A percentile compares a stretch with the other conserved stretches of the same genome.
Evolutionary conservation across 2,329 filamentous ascomycete genomes (phyloP).

Genomic region (Colletotrichum tabaci): DNA sequence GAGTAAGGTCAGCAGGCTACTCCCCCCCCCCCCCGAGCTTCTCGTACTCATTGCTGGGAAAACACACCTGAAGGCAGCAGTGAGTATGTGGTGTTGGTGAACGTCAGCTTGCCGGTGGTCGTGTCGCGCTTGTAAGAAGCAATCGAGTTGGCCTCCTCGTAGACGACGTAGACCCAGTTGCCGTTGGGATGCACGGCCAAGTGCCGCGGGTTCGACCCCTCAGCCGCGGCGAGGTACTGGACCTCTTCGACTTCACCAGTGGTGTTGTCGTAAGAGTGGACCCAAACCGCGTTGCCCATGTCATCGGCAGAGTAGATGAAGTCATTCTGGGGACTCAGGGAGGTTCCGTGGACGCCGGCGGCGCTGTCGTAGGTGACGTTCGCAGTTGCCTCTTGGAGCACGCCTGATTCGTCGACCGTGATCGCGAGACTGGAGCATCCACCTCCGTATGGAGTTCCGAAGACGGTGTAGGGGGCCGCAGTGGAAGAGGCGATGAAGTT

Average conservation of each 20-base stretch:
- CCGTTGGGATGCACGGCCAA: conserved; percentile 49
- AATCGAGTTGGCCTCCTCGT: conserved; percentile 47
- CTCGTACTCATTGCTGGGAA: neutral
- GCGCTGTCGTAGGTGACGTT: conserved; percentile 44
- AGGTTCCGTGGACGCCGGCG: conserved; percentile 48
- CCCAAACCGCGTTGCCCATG: conserved; percentile 51
- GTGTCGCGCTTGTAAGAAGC: conserved; percentile 47
- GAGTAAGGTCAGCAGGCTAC: neutral
- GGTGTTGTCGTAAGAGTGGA: conserved; percentile 46
- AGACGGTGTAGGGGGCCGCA: conserved; percentile 44
- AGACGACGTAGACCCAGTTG: conserved; percentile 48
- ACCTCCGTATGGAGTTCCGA: conserved; percentile 44
- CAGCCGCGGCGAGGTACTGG: conserved; percentile 43
- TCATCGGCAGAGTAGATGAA: conserved; percentile 52
- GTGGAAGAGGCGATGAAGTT: conserved; percentile 44
- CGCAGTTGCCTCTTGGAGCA: conserved; percentile 38
- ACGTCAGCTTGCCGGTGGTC: conserved; percentile 22
- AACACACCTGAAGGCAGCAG: conserved; percentile 37
- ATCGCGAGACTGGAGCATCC: conserved; percentile 45
- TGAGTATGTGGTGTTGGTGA: conserved; percentile 39
- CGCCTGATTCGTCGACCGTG: conserved; percentile 44
- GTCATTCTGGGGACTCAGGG: conserved; percentile 42
- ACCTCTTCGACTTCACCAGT: conserved; percentile 42
- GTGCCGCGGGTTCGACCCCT: conserved; percentile 47
- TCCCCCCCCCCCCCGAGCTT: no score